Percentiles rank a stretch among this genome's conserved stretches.
Evolutionary conservation across 2,329 filamentous ascomycete species (phyloP).

Genomic region (Colletotrichum caudatum): DNA sequence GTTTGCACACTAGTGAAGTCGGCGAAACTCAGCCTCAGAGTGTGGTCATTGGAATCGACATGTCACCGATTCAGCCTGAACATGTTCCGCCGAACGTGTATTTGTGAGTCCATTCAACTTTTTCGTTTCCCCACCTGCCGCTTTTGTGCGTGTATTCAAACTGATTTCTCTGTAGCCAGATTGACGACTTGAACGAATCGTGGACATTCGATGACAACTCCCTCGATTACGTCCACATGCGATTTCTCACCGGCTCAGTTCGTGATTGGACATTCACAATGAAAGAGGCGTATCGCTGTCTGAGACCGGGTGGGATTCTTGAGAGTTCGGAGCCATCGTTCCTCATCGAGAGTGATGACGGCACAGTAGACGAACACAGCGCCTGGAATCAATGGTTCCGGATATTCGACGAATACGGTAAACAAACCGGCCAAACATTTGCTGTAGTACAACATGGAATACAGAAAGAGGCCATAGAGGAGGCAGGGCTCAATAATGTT

Average conservation of each 20-base stretch:
- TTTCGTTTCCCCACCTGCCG: background rate
- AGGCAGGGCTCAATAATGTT: background rate
- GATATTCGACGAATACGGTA: background rate
- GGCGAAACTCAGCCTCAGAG: background rate
- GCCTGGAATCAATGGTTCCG: background rate
- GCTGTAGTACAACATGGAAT: background rate
- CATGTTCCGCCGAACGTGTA: background rate
- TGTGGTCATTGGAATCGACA: background rate
- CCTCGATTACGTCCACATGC: background rate
- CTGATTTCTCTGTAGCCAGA: background rate
- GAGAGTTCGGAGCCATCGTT: background rate
- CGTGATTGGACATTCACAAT: background rate
- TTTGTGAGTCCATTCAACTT: background rate
- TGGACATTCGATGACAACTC: constrained; percentile 3
- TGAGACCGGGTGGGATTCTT: background rate
- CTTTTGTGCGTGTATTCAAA: background rate
- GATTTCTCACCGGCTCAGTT: background rate
- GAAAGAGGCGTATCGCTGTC: background rate
- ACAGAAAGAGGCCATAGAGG: constrained; percentile 3
- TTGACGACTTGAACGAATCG: constrained; percentile 1
- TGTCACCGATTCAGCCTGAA: background rate
- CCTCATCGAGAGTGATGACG: background rate
- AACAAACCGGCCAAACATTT: background rate
- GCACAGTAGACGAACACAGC: background rate
- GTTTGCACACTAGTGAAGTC: background rate